These are phyloP conservation scores for Adansonia digitata DNA, from an alignment of 345 rosid species.

Conservation along the genomic window DNA sequence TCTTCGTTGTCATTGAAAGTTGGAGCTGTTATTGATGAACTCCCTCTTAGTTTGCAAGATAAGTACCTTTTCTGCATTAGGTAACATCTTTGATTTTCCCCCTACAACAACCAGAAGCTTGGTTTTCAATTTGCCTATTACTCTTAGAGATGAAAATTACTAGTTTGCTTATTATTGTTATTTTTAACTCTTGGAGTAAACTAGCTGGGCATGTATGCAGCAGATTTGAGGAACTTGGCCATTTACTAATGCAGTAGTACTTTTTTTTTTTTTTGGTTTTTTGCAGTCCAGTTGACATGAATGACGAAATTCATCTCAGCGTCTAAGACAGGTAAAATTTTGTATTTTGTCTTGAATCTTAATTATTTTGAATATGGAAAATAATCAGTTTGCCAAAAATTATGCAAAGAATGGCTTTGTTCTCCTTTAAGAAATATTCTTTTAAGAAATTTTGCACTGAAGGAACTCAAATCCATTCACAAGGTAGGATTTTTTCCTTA, in stretches of 20 bases:
- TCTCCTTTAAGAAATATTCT: conserved; percentile 85
- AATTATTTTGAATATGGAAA: conserved; percentile 1
- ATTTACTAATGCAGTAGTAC: too few relatives aligned
- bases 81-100: conserved; percentile 25
- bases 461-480: conserved; percentile 91
- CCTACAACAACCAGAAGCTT: neutral
- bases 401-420: conserved; percentile 65
- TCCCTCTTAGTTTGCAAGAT: conserved; percentile 71
- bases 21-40: conserved; percentile 59
- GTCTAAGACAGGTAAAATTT: conserved; percentile 64
- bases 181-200: too few relatives aligned
- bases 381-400: conserved; percentile 64
- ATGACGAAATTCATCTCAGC: conserved; percentile 73
- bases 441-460: conserved; percentile 46
- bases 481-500: conserved; percentile 38
- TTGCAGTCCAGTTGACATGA: conserved; percentile 83
- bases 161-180: neutral
- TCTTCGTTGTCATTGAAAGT: conserved; percentile 45
- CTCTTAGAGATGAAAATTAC: neutral
- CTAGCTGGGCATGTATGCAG: too few relatives aligned
- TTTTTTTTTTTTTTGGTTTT: too few relatives aligned
- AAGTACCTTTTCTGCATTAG: conserved; percentile 85
- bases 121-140: neutral
- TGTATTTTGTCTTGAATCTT: neutral
- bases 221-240: too few relatives aligned